Conservation (phyloP, 106 monocot species). For the Posidonia australis region DNA sequence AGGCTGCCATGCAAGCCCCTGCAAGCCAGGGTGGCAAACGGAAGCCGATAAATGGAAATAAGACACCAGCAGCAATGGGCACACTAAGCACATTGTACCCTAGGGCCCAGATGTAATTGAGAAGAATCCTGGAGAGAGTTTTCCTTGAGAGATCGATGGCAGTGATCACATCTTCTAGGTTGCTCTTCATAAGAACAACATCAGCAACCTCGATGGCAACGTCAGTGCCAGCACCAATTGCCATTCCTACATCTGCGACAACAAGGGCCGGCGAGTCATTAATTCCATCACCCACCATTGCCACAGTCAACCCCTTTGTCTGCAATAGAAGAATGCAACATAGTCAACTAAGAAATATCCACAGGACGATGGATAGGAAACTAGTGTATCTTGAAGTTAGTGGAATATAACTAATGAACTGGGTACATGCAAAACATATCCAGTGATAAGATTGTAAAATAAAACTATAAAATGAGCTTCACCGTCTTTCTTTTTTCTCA, state of each 20-base stretch:
- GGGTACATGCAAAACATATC: too few relatives aligned
- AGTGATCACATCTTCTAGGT: constrained; percentile 84
- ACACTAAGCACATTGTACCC: constrained; percentile 75
- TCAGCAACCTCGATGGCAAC: constrained; percentile 92
- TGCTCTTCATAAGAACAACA: constrained; percentile 78
- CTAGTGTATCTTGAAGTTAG: too few relatives aligned
- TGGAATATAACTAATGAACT: too few relatives aligned
- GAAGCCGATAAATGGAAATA: constrained; percentile 62
- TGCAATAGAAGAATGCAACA: constrained; percentile 45
- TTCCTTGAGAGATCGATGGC: constrained; percentile 94
- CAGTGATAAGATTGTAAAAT: too few relatives aligned
- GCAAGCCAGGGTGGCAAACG: constrained; percentile 89
- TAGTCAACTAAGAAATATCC: too few relatives aligned
- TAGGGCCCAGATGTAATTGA: constrained; percentile 87
- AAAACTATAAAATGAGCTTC: too few relatives aligned
- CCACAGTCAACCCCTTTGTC: constrained; percentile 51
- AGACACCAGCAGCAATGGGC: constrained; percentile 75
- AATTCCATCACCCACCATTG: constrained; percentile 96
- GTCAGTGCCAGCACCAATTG: constrained; percentile 88
- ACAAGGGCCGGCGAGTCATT: constrained; percentile 93
- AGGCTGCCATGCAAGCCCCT: constrained; percentile 89
- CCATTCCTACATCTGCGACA: constrained; percentile 88
- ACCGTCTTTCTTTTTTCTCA: too few relatives aligned
- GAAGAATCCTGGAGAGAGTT: constrained; percentile 69
- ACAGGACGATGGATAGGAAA: too few relatives aligned